phyloP scores from a whole-genome alignment of 2,329 filamentous ascomycete genomes.

The Fusarium pseudograminearum region DNA sequence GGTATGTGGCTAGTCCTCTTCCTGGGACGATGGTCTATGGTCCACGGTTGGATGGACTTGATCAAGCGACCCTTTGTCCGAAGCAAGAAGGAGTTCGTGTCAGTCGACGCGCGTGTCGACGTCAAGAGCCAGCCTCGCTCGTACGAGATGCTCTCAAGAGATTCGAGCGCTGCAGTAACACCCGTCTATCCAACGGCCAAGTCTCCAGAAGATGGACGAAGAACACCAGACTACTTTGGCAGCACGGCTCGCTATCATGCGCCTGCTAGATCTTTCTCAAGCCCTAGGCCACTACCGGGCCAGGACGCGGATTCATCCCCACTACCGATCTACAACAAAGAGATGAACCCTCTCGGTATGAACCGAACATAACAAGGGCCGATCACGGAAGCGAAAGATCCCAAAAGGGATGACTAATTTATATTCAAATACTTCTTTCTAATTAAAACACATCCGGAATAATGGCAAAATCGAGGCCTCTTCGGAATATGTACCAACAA shows the following conservation, averaged over 20 bases:
- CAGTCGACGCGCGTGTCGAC: constrained; percentile 78
- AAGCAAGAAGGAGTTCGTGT: constrained; percentile 84
- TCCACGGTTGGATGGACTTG: constrained; percentile 83
- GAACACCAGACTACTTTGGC: constrained; percentile 68
- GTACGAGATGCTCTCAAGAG: constrained; percentile 83
- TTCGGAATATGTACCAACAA: background rate
- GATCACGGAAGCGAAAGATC: constrained; percentile 6
- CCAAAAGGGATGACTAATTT: constrained; percentile 18
- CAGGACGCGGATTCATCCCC: constrained; percentile 61
- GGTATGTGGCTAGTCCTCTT: constrained; percentile 88
- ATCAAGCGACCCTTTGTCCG: constrained; percentile 62
- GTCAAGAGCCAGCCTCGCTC: constrained; percentile 73
- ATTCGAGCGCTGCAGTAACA: constrained; percentile 67
- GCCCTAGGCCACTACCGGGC: constrained; percentile 61
- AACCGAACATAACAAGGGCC: constrained; percentile 62
- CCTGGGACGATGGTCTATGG: constrained; percentile 85
- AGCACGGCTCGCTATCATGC: constrained; percentile 66
- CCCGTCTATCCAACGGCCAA: constrained; percentile 57
- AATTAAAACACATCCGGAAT: constrained; percentile 19
- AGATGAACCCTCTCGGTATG: constrained; percentile 68
- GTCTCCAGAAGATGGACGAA: constrained; percentile 55
- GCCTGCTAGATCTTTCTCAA: constrained; percentile 68
- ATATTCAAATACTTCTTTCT: constrained; percentile 12
- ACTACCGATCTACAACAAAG: constrained; percentile 50
- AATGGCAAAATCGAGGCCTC: constrained; percentile 2